Evolutionary conservation across 768 basidiomycete genomes (phyloP).

Genomic region (Russula brevipes): DNA sequence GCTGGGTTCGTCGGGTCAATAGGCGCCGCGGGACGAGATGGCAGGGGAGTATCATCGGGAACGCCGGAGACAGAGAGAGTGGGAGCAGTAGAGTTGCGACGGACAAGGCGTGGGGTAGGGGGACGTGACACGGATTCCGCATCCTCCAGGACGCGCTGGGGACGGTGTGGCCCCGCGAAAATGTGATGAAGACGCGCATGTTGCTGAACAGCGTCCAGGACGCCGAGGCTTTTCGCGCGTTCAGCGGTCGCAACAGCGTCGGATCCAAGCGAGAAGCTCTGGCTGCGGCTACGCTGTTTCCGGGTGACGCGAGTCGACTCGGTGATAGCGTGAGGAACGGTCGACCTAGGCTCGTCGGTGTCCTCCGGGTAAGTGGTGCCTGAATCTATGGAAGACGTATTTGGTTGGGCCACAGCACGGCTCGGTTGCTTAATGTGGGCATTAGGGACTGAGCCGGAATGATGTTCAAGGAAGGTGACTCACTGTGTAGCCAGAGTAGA

Average conservation of each 20-base stretch:
- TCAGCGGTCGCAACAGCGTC: constrained; percentile 39
- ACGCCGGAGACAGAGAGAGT: constrained; percentile 24
- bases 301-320: constrained; percentile 28
- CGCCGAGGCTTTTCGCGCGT: constrained; percentile 42
- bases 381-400: constrained; percentile 52
- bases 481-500: constrained; percentile 64
- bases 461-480: constrained; percentile 27
- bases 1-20: constrained; percentile 26
- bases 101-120: constrained; percentile 33
- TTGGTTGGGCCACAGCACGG: constrained; percentile 69
- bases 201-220: constrained; percentile 58
- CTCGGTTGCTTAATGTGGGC: constrained; percentile 49
- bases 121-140: constrained; percentile 23
- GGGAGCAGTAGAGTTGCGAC: constrained; percentile 42
- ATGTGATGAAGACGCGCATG: constrained; percentile 59
- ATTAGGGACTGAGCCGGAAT: neutral
- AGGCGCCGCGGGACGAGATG: constrained; percentile 11
- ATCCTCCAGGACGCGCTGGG: constrained; percentile 13
- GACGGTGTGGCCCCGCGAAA: constrained; percentile 34
- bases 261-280: constrained; percentile 50
- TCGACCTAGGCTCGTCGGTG: constrained; percentile 42
- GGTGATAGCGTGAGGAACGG: constrained; percentile 29
- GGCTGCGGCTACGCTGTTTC: constrained; percentile 48
- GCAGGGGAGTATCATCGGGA: constrained; percentile 20
- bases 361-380: constrained; percentile 51